A percentile compares a stretch with the other conserved stretches of the same genome.
Conservation (phyloP, 176 grass and related monocot species). For the Phoenix roebelenii region DNA sequence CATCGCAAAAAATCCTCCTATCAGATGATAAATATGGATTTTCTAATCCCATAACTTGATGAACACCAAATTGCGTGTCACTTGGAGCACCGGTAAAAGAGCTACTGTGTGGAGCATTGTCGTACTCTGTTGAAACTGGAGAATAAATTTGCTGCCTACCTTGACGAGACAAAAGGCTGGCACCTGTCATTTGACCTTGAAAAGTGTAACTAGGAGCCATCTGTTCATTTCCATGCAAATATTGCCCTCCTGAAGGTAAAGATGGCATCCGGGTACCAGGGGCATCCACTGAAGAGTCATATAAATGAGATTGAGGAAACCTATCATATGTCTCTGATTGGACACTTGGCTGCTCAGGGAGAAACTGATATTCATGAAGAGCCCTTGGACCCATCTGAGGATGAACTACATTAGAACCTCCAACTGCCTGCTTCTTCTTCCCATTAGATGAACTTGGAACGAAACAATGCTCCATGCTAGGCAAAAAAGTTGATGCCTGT, state of each 20-base stretch:
- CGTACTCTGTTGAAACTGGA: conserved; percentile 36
- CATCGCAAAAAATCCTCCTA: conserved; percentile 40
- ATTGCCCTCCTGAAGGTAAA: conserved; percentile 32
- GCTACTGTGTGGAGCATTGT: conserved; percentile 36
- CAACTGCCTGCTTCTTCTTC: conserved; percentile 43
- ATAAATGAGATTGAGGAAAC: conserved; percentile 34
- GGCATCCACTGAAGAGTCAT: conserved; percentile 48
- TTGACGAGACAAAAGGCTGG: conserved; percentile 44
- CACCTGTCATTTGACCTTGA: conserved; percentile 55
- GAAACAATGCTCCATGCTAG: conserved; percentile 39
- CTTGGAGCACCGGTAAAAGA: conserved; percentile 27
- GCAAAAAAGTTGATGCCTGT: conserved; percentile 63
- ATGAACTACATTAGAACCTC: conserved; percentile 33
- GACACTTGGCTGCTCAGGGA: conserved; percentile 61
- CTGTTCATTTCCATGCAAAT: conserved; percentile 47
- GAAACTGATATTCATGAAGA: conserved; percentile 75
- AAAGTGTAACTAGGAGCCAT: conserved; percentile 41
- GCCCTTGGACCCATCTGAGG: conserved; percentile 47
- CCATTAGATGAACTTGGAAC: conserved; percentile 37
- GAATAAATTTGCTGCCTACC: conserved; percentile 33
- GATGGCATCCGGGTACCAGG: conserved; percentile 32
- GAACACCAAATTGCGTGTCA: conserved; percentile 38
- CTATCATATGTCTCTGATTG: conserved; percentile 44
- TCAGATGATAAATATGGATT: conserved; percentile 44
- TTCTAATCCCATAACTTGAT: conserved; percentile 43